These are phyloP conservation scores for Blastobotrys mokoenaii DNA, from an alignment of 805 yeast genomes.

Conservation along the genomic window DNA sequence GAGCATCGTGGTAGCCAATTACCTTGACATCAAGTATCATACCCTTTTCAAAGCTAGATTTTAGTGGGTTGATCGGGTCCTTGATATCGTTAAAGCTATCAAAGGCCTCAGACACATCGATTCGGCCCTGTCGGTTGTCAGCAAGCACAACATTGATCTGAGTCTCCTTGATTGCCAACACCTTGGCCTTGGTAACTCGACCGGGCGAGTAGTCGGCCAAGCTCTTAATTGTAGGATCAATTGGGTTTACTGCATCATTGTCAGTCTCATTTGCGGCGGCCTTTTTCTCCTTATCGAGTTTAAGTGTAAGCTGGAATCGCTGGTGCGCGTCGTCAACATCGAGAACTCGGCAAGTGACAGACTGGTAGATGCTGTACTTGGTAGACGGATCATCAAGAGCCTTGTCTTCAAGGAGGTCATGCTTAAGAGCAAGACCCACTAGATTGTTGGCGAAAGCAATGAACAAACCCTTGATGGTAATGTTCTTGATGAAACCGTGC, in stretches of 20 bases:
- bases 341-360: constrained; percentile 59
- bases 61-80: constrained; percentile 50
- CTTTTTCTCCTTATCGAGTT: constrained; percentile 18
- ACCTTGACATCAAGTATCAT: constrained; percentile 53
- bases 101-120: constrained; percentile 67
- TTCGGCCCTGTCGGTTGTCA: constrained; percentile 69
- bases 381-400: constrained; percentile 43
- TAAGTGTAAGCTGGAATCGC: constrained; percentile 62
- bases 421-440: constrained; percentile 75
- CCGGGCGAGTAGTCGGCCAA: constrained; percentile 54
- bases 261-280: constrained; percentile 41
- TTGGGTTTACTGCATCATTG: constrained; percentile 51
- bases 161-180: constrained; percentile 58
- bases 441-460: constrained; percentile 72
- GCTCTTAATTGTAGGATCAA: constrained; percentile 43
- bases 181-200: constrained; percentile 46
- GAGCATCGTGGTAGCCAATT: constrained; percentile 69
- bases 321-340: constrained; percentile 59
- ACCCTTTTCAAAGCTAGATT: constrained; percentile 46
- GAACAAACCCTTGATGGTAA: constrained; percentile 75
- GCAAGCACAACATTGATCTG: constrained; percentile 71
- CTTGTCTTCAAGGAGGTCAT: constrained; percentile 43
- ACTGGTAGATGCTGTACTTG: constrained; percentile 55
- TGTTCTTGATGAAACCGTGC: constrained; percentile 70
- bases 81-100: constrained; percentile 45